Evolutionary conservation across 306 rosid species (phyloP).

Genomic region (Cucumis melo): DNA sequence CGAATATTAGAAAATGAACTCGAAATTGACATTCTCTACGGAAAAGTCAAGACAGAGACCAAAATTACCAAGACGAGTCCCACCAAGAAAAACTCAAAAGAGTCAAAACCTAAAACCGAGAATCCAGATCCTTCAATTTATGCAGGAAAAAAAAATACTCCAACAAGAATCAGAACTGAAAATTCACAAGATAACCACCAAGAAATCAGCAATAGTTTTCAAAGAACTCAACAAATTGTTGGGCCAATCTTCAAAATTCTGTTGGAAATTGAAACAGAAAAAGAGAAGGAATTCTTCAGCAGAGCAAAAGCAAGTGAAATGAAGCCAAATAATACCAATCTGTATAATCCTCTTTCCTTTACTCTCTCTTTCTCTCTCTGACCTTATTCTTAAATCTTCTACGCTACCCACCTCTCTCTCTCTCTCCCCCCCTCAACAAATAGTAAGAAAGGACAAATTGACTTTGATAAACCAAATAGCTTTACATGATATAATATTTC

Average conservation of each 20-base stretch:
- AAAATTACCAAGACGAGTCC: background rate
- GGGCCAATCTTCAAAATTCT: background rate
- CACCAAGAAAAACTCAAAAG: background rate
- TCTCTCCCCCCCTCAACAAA: background rate
- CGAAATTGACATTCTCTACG: background rate
- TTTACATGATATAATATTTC: background rate
- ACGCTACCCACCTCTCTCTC: background rate
- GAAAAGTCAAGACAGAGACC: constrained; percentile 5
- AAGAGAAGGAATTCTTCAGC: background rate
- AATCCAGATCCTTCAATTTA: constrained; percentile 5
- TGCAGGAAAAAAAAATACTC: background rate
- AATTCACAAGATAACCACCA: constrained; percentile 1
- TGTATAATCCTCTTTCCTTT: background rate
- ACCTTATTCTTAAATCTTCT: constrained; percentile 2
- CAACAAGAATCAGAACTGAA: background rate
- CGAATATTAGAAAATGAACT: background rate
- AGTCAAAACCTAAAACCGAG: constrained; percentile 10
- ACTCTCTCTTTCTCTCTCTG: background rate
- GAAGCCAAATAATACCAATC: background rate
- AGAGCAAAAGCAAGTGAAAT: background rate
- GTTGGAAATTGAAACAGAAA: background rate
- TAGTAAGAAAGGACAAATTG: constrained; percentile 5
- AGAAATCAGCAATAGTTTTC: background rate
- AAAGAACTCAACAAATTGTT: background rate
- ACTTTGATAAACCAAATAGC: constrained; percentile 1